Evolutionary conservation across 345 rosid species (phyloP), one percentile per base, ranked within the genome.

Genomic region (Sonneratia alba): DNA sequence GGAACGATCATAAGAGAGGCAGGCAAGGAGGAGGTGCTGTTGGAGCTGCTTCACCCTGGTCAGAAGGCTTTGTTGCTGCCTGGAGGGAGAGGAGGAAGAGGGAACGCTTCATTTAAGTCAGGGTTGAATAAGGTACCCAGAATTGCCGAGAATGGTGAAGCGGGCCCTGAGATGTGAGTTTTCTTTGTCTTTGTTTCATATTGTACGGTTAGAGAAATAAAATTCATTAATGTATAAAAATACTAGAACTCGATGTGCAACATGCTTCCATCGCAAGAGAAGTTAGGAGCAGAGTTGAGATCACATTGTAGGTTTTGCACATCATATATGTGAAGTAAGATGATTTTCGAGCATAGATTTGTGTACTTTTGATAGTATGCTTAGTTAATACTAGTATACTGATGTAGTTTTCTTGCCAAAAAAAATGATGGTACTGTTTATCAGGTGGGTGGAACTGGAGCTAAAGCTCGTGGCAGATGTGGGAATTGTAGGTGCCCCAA

Each of bases 371-470:
- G 19, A 6, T 34, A 13, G 18, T 62, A 12, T 34, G 18, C 2
- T 61, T 61, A 42, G 45, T 42, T n/a, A 55, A 55, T 12, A 21
- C 24, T 55, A 55, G 24, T 67, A 2, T 10, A 68, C 9, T 22
- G 61, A 12, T 3, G 18, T 51, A 6, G 3, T 53, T 47, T 43
- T 27, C 7, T 47, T 47, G 21, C 14, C 15, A n/a, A 70, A 36
- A 68, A 19, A 45, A 45, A 66, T 79, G 73, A 72, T 74, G 75
- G 76, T 74, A 24, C 68, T 76, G 56, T 69, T 75, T 63, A 67
- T 77, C 85, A 94, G 97, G 98, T 94, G 97, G 98, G 72, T 94
- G 75, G 95, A 94, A 62, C 85, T 94, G 83, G 98, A 94, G 83
- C 83, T 91, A 72, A 88, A 91, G 82, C 83, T 94, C 67, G 93